Percentiles rank a stretch among this genome's conserved stretches.
These are phyloP conservation scores for Phragmites australis DNA, from an alignment of 176 grass and related monocot species.

Conservation along the genomic window DNA sequence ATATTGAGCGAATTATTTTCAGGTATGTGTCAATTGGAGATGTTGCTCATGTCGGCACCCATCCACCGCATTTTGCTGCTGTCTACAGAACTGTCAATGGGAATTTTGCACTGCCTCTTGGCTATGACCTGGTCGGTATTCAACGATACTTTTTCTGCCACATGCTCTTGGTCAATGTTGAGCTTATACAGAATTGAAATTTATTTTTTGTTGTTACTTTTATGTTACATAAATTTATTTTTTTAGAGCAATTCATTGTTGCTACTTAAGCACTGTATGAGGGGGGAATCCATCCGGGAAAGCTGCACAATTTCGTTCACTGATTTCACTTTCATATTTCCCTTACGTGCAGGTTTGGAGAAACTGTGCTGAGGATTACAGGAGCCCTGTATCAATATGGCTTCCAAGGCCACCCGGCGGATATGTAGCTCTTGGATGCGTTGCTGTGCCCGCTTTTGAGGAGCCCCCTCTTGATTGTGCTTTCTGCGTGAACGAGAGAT, in stretches of 20 bases:
- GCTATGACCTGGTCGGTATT: constrained; percentile 87
- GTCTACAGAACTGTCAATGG: constrained; percentile 66
- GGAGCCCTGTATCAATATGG: constrained; percentile 72
- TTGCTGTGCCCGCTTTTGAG: constrained; percentile 63
- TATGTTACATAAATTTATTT: neutral
- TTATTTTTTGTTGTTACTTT: neutral
- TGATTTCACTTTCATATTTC: constrained; percentile 27
- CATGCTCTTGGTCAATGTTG: constrained; percentile 16
- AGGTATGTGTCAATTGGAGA: constrained; percentile 93
- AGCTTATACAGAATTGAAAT: constrained; percentile 9
- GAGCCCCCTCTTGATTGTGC: constrained; percentile 62
- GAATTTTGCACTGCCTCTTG: constrained; percentile 83
- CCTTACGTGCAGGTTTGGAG: constrained; percentile 73
- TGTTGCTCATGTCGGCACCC: constrained; percentile 72
- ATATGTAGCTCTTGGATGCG: constrained; percentile 76
- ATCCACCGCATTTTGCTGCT: constrained; percentile 64
- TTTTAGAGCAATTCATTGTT: neutral
- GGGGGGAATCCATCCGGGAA: neutral
- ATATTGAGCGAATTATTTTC: constrained; percentile 32
- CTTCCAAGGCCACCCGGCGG: constrained; percentile 79
- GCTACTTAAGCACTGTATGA: neutral
- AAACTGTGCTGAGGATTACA: constrained; percentile 84
- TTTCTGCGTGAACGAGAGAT: constrained; percentile 60
- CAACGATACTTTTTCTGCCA: constrained; percentile 16
- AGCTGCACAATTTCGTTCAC: neutral